A percentile compares a stretch with the other conserved stretches of the same genome.
Conservation (phyloP, 1,284 basidiomycete species). For the Vanrija pseudolonga region DNA sequence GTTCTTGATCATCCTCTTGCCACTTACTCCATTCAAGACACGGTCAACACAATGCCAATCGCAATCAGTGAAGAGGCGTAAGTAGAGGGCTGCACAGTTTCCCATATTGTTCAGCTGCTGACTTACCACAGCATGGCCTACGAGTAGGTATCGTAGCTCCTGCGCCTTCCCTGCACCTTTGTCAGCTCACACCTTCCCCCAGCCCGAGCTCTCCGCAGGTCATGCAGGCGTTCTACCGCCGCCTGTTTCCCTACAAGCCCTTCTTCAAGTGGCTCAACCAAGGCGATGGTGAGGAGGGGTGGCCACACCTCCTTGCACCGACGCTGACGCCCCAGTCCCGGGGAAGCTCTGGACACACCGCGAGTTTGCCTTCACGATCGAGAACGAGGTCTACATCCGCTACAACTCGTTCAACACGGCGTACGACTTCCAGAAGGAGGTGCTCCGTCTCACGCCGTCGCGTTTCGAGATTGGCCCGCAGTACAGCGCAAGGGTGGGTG, state of each 20-base stretch:
- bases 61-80: neutral
- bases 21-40: neutral
- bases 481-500: constrained; percentile 76
- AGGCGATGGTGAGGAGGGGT: constrained; percentile 57
- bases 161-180: neutral
- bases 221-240: constrained; percentile 86
- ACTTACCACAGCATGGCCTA: constrained; percentile 12
- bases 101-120: neutral
- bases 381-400: constrained; percentile 86
- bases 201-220: constrained; percentile 57
- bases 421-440: constrained; percentile 90
- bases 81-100: neutral
- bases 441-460: constrained; percentile 73
- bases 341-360: constrained; percentile 77
- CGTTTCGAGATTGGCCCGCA: constrained; percentile 97
- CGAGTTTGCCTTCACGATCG: constrained; percentile 95
- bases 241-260: constrained; percentile 91
- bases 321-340: constrained; percentile 43
- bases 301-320: neutral
- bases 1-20: neutral
- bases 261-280: constrained; percentile 96
- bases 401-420: constrained; percentile 85
- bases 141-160: constrained; percentile 4
- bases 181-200: constrained; percentile 1
- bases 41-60: neutral